Percentiles rank a stretch among this genome's conserved stretches.
Conservation (phyloP, 2,329 filamentous ascomycete species). For the Pestalotiopsis sp. region DNA sequence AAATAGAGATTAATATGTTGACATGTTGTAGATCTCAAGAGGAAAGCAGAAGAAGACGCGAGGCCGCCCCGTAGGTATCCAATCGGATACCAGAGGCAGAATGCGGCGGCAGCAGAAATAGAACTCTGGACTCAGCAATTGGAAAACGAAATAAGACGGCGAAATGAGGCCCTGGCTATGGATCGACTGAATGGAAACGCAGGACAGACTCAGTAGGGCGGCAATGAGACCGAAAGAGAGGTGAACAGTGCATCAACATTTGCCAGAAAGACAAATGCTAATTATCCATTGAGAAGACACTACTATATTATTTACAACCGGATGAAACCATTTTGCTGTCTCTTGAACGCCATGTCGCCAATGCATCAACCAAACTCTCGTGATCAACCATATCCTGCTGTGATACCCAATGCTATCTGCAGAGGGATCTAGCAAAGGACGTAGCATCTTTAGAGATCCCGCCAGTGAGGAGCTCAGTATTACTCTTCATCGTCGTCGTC, state of each 20-base stretch:
- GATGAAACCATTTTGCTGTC: neutral
- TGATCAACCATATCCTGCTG: neutral
- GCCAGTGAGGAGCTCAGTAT: neutral
- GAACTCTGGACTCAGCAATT: neutral
- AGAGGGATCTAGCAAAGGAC: neutral
- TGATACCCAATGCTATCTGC: neutral
- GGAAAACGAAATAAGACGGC: neutral
- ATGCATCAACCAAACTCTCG: neutral
- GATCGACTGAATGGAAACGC: neutral
- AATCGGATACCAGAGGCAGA: neutral
- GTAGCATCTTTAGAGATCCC: neutral
- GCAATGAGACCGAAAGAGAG: neutral
- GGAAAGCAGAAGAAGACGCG: neutral
- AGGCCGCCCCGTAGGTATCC: neutral
- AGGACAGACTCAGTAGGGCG: neutral
- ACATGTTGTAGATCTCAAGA: neutral
- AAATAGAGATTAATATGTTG: too few relatives aligned
- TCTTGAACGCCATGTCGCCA: neutral
- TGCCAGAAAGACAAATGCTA: neutral
- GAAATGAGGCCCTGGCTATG: neutral
- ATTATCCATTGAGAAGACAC: neutral
- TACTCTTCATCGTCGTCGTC: slow-evolving; percentile 51
- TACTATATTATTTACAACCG: neutral
- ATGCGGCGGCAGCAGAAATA: neutral
- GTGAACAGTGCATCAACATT: neutral